phyloP scores from a whole-genome alignment of 1,284 basidiomycete species.

The Gymnopus androsaceus region DNA sequence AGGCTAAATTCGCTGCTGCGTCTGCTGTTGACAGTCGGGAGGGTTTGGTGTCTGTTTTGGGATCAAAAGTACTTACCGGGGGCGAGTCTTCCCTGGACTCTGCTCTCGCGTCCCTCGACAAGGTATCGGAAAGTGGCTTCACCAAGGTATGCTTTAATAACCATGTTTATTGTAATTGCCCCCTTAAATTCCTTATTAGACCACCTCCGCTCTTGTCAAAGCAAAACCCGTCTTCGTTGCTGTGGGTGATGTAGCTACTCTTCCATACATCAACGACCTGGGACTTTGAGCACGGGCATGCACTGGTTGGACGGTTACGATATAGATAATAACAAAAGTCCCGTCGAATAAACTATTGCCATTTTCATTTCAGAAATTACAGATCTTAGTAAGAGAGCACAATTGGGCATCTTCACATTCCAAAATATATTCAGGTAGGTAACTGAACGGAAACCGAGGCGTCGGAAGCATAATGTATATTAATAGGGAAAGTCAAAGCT shows the following conservation, averaged over 20 bases:
- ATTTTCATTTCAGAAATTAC: no score
- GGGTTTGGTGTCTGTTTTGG: conserved; percentile 66
- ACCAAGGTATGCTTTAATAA: conserved; percentile 59
- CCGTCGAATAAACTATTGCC: no score
- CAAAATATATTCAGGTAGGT: no score
- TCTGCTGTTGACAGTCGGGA: conserved; percentile 67
- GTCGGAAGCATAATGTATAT: no score
- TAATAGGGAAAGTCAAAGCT: no score
- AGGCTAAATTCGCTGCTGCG: conserved; percentile 85
- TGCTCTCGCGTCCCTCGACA: conserved; percentile 61
- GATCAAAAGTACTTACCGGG: conserved; percentile 65
- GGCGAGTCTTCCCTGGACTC: conserved; percentile 53
- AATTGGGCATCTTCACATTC: no score
- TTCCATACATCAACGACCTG: conserved; percentile 86
- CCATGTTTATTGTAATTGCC: neutral
- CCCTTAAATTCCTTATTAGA: conserved; percentile 36
- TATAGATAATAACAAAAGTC: no score
- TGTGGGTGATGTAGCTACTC: conserved; percentile 72
- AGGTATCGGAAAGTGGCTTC: conserved; percentile 59
- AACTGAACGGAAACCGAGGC: no score
- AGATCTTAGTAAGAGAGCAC: no score
- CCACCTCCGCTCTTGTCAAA: conserved; percentile 57
- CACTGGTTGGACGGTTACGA: no score
- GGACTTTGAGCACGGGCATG: no score
- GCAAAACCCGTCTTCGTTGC: conserved; percentile 85